These are phyloP conservation scores for Talaromyces piceae DNA, from an alignment of 2,329 filamentous ascomycete genomes.

Conservation along the genomic window DNA sequence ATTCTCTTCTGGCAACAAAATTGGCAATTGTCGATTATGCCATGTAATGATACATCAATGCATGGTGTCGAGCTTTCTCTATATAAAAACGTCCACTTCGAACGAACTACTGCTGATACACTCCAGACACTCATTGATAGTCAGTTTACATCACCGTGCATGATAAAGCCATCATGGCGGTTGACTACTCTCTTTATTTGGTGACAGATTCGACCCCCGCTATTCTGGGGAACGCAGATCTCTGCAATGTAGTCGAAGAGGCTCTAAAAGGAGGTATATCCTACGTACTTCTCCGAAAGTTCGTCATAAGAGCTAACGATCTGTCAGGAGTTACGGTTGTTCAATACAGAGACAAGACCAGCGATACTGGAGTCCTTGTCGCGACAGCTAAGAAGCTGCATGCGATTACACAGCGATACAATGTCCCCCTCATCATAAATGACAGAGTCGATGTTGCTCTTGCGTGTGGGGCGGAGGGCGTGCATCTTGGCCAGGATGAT, in stretches of 20 bases:
- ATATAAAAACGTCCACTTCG: no score
- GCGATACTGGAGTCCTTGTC: conserved; percentile 64
- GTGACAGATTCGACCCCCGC: conserved; percentile 88
- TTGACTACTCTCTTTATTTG: conserved; percentile 78
- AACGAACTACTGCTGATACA: neutral
- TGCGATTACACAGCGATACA: conserved; percentile 56
- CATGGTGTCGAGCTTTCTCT: no score
- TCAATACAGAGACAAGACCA: conserved; percentile 84
- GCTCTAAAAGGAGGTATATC: conserved; percentile 71
- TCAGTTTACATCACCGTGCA: neutral
- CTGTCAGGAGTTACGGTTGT: conserved; percentile 65
- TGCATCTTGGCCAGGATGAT: conserved; percentile 93
- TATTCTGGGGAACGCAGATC: conserved; percentile 65
- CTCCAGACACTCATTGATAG: neutral
- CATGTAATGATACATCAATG: no score
- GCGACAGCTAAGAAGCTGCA: conserved; percentile 66
- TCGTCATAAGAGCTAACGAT: neutral
- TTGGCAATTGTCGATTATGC: no score
- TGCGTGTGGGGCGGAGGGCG: conserved; percentile 79
- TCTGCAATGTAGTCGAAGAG: conserved; percentile 65
- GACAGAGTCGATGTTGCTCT: conserved; percentile 85
- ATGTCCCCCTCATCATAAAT: conserved; percentile 82
- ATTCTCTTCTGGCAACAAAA: no score
- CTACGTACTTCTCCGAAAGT: conserved; percentile 12
- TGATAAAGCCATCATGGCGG: conserved; percentile 17